Evolutionary conservation across 2,329 filamentous ascomycete genomes (phyloP).

Genomic region (Calonectria leucothoes): DNA sequence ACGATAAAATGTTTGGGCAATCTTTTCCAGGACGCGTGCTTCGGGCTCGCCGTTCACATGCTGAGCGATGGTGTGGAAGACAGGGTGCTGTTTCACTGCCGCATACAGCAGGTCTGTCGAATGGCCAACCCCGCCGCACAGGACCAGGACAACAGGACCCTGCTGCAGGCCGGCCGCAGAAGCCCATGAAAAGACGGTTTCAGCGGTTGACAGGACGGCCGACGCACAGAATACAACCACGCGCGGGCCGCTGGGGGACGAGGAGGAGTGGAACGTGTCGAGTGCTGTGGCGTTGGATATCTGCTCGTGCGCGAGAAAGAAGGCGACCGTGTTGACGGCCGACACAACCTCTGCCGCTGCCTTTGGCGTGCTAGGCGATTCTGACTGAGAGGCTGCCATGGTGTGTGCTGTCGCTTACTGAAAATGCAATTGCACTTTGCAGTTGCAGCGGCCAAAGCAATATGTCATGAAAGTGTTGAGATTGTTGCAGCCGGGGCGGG

Average conservation of each 20-base stretch:
- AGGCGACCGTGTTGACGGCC: slow-evolving; percentile 23
- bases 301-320: slow-evolving; percentile 32
- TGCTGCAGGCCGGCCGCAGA: background rate
- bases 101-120: slow-evolving; percentile 35
- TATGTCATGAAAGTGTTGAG: background rate
- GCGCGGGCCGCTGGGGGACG: background rate
- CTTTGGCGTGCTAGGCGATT: background rate
- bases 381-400: background rate
- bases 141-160: slow-evolving; percentile 13
- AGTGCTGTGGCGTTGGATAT: slow-evolving; percentile 19
- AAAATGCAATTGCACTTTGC: background rate
- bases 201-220: slow-evolving; percentile 27
- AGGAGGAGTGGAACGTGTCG: background rate
- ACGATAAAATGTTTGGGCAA: slow-evolving; percentile 29
- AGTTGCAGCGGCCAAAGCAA: background rate
- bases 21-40: slow-evolving; percentile 28
- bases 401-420: background rate
- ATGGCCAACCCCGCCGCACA: slow-evolving; percentile 37
- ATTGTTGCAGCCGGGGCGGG: background rate
- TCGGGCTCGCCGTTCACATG: slow-evolving; percentile 25
- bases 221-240: slow-evolving; percentile 35
- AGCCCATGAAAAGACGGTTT: slow-evolving; percentile 28
- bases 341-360: background rate
- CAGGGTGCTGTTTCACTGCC: slow-evolving; percentile 29
- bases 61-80: slow-evolving; percentile 19